A percentile compares a stretch with the other conserved stretches of the same genome.
These are phyloP conservation scores for Singerocomus inundabilis DNA, from an alignment of 1,284 basidiomycete species.

Conservation along the genomic window DNA sequence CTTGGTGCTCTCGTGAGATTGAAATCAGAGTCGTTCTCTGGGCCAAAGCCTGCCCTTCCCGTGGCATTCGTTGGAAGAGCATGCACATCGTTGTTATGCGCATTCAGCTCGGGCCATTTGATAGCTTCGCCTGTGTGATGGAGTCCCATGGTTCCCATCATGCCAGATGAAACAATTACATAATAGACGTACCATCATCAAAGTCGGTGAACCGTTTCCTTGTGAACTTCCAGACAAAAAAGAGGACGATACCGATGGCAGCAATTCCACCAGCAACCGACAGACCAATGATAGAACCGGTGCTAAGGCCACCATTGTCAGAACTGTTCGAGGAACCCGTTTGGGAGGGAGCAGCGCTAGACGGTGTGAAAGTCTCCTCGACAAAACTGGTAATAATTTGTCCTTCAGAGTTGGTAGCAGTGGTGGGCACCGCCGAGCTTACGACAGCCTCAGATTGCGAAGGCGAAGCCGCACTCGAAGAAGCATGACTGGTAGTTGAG, in stretches of 20 bases:
- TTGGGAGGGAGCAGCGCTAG: constrained; percentile 17
- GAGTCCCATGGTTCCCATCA: constrained; percentile 3
- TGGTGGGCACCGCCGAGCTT: constrained; percentile 23
- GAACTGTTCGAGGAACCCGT: constrained; percentile 13
- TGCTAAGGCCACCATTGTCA: constrained; percentile 39
- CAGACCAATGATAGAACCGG: constrained; percentile 72
- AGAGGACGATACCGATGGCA: constrained; percentile 61
- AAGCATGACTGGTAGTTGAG: constrained; percentile 3
- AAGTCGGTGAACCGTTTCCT: constrained; percentile 72
- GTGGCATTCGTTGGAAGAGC: constrained; percentile 64
- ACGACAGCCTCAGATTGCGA: background rate
- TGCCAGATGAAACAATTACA: constrained; percentile 13
- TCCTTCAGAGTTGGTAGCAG: constrained; percentile 29
- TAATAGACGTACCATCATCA: constrained; percentile 64
- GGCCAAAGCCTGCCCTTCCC: constrained; percentile 60
- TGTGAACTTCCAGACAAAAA: constrained; percentile 81
- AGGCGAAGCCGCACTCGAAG: background rate
- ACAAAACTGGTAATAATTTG: constrained; percentile 19
- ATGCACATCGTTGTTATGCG: constrained; percentile 55
- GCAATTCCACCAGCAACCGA: constrained; percentile 77
- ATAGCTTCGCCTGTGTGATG: constrained; percentile 67
- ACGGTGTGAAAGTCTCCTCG: constrained; percentile 2
- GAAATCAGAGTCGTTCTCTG: constrained; percentile 55
- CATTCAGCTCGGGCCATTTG: constrained; percentile 83
- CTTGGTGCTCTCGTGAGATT: constrained; percentile 53